These are phyloP conservation scores for Anacardium occidentale DNA, from an alignment of 345 rosid genomes.

Conservation along the genomic window DNA sequence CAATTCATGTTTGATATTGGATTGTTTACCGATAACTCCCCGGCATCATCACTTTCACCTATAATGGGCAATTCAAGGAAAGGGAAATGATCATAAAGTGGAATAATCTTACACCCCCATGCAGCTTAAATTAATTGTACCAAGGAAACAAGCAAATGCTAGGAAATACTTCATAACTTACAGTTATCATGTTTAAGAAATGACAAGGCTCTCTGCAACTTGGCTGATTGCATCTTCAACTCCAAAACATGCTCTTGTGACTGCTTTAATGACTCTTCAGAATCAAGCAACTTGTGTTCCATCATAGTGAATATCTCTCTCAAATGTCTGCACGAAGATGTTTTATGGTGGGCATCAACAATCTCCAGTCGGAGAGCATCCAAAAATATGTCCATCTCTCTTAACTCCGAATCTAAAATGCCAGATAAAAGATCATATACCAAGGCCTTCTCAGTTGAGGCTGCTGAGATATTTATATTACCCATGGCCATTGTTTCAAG, in stretches of 20 bases:
- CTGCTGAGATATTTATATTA: constrained; percentile 37
- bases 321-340: constrained; percentile 56
- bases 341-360: constrained; percentile 56
- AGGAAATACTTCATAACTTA: constrained; percentile 31
- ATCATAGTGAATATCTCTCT: constrained; percentile 30
- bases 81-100: constrained; percentile 17
- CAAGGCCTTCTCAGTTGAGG: constrained; percentile 66
- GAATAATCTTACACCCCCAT: not conserved
- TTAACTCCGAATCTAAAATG: constrained; percentile 76
- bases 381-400: constrained; percentile 69
- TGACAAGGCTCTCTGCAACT: constrained; percentile 56
- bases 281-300: constrained; percentile 59
- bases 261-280: constrained; percentile 60
- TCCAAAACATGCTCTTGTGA: constrained; percentile 57
- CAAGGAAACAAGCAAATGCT: not conserved
- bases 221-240: constrained; percentile 63
- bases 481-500: constrained; percentile 43
- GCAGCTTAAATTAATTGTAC: constrained; percentile 2
- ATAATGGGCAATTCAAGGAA: constrained; percentile 23
- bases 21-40: constrained; percentile 42
- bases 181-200: constrained; percentile 55
- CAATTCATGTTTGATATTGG: constrained; percentile 31
- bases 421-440: constrained; percentile 64
- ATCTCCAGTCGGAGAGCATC: constrained; percentile 57
- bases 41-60: constrained; percentile 49